A percentile compares a stretch with the other conserved stretches of the same genome.
Conservation (phyloP, 352 stramenopile species). For the Pythium sukuiense region DNA sequence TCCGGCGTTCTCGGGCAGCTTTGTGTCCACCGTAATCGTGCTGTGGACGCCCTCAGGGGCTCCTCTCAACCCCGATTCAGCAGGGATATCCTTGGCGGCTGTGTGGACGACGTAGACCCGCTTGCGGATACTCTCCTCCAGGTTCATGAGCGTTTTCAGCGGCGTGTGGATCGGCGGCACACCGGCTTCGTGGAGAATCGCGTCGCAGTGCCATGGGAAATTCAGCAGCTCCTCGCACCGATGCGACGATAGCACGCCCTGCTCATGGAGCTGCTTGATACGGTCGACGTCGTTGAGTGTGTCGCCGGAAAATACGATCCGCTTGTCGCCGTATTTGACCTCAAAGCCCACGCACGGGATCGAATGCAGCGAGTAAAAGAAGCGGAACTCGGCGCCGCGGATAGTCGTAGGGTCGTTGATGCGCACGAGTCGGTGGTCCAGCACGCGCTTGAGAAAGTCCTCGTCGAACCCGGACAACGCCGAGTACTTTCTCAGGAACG, state of each 20-base stretch:
- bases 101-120: constrained; percentile 95
- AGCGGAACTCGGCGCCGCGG: constrained; percentile 93
- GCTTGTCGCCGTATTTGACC: constrained; percentile 91
- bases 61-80: constrained; percentile 76
- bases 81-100: constrained; percentile 78
- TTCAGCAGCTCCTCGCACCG: constrained; percentile 91
- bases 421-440: constrained; percentile 90
- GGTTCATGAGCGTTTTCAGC: constrained; percentile 89
- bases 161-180: constrained; percentile 96
- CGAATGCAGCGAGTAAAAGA: constrained; percentile 96
- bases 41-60: constrained; percentile 89
- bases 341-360: constrained; percentile 96
- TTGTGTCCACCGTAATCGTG: constrained; percentile 80
- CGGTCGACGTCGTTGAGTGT: constrained; percentile 95
- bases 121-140: constrained; percentile 90
- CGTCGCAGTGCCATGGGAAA: constrained; percentile 93
- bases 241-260: constrained; percentile 86
- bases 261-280: constrained; percentile 70
- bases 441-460: constrained; percentile 89
- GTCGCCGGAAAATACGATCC: constrained; percentile 96
- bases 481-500: constrained; percentile 96
- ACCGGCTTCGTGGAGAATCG: constrained; percentile 94
- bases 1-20: constrained; percentile 71
- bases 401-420: constrained; percentile 95
- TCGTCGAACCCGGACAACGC: constrained; percentile 92